Evolutionary conservation across 2,329 filamentous ascomycete genomes (phyloP).

Genomic region (Sporothrix pallida): DNA sequence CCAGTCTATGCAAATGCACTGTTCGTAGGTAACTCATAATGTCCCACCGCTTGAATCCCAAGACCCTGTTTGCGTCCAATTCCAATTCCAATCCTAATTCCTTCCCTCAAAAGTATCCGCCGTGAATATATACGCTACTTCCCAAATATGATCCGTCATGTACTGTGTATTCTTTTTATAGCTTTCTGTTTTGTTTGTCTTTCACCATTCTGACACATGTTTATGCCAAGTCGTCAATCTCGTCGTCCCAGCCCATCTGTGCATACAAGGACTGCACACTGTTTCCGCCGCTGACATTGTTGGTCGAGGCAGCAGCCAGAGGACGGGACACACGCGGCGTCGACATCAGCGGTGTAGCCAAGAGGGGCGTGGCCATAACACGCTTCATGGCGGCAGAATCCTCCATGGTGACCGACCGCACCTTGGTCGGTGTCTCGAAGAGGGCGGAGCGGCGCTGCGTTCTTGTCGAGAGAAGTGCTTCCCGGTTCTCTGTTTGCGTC

Average conservation of each 20-base stretch:
- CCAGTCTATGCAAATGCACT: constrained; percentile 29
- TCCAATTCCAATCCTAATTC: background rate
- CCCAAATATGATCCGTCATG: background rate
- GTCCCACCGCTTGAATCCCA: background rate
- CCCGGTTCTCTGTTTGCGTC: background rate
- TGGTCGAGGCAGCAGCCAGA: constrained; percentile 18
- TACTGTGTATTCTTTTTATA: background rate
- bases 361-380: background rate
- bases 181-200: background rate
- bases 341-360: background rate
- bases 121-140: constrained; percentile 4
- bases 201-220: background rate
- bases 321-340: background rate
- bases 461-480: constrained; percentile 21
- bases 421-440: constrained; percentile 43
- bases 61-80: background rate
- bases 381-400: constrained; percentile 12
- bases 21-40: background rate
- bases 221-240: constrained; percentile 47
- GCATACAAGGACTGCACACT: constrained; percentile 56
- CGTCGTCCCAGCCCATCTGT: constrained; percentile 64
- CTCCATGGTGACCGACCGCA: constrained; percentile 27
- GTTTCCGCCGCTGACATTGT: constrained; percentile 41
- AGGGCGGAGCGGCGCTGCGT: constrained; percentile 31
- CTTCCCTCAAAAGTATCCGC: background rate